Conservation (phyloP, 2,329 filamentous ascomycete species). For the Juglanconis oblonga region DNA sequence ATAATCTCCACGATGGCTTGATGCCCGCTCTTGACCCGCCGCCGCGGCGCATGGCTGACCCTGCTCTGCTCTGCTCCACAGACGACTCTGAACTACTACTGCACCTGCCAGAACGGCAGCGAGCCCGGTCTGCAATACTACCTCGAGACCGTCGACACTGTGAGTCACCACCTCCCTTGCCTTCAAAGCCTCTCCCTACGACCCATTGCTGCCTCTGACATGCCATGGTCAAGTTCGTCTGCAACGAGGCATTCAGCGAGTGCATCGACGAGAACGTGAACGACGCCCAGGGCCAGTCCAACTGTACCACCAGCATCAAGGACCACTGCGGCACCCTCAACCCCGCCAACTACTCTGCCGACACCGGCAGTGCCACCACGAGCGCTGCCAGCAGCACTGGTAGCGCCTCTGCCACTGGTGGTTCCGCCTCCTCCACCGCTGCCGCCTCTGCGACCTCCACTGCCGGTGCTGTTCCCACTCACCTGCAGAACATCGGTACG, state of each 20-base stretch:
- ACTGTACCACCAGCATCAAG: constrained; percentile 47
- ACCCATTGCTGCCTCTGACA: constrained; percentile 17
- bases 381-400: constrained; percentile 10
- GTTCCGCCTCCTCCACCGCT: constrained; percentile 13
- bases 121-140: constrained; percentile 53
- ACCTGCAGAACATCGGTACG: constrained; percentile 36
- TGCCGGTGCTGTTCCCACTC: constrained; percentile 27
- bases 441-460: constrained; percentile 21
- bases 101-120: constrained; percentile 48
- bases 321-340: constrained; percentile 45
- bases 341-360: constrained; percentile 28
- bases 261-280: constrained; percentile 44
- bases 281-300: constrained; percentile 40
- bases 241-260: constrained; percentile 43
- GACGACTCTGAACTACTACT: constrained; percentile 44
- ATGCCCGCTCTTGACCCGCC: not conserved
- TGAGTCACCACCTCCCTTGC: constrained; percentile 20
- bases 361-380: constrained; percentile 23
- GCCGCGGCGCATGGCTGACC: constrained; percentile 12
- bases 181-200: not conserved
- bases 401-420: constrained; percentile 6
- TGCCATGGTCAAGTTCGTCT: constrained; percentile 42
- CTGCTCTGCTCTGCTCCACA: constrained; percentile 22
- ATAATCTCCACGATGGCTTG: too few species aligned
- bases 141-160: constrained; percentile 47